A percentile compares a stretch with the other conserved stretches of the same genome.
These are phyloP conservation scores for Ophiostoma himal-ulmi DNA, from an alignment of 2,329 filamentous ascomycete species.

Conservation along the genomic window DNA sequence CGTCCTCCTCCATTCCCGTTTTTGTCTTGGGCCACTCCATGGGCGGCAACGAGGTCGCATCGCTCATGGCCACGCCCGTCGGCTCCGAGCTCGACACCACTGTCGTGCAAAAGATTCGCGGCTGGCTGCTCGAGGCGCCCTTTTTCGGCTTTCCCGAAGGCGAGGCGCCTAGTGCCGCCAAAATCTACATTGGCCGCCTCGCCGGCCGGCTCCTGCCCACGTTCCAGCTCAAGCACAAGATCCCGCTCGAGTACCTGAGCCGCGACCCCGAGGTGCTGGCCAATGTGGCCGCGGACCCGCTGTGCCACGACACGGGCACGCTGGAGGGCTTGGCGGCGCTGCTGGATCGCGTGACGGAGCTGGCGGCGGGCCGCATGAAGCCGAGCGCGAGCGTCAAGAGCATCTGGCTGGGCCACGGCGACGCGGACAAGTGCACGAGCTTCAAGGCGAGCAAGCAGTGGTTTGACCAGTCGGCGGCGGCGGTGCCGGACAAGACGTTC, in stretches of 20 bases:
- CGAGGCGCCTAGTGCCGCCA: constrained; percentile 57
- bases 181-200: constrained; percentile 60
- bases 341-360: constrained; percentile 62
- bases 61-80: constrained; percentile 46
- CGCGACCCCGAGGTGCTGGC: constrained; percentile 60
- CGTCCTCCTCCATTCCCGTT: constrained; percentile 46
- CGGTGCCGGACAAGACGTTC: constrained; percentile 62
- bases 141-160: constrained; percentile 67
- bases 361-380: constrained; percentile 52
- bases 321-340: constrained; percentile 69
- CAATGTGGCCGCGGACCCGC: constrained; percentile 56
- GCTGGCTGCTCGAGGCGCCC: constrained; percentile 71
- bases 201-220: constrained; percentile 62
- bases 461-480: constrained; percentile 46
- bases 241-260: constrained; percentile 59
- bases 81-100: constrained; percentile 40
- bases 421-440: constrained; percentile 63
- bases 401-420: constrained; percentile 71
- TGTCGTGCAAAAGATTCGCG: constrained; percentile 56
- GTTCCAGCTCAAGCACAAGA: constrained; percentile 58
- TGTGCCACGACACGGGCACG: constrained; percentile 80
- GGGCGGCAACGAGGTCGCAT: constrained; percentile 74
- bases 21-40: constrained; percentile 90
- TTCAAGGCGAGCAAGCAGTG: constrained; percentile 60
- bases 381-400: constrained; percentile 52